A percentile compares a stretch with the other conserved stretches of the same genome.
Evolutionary conservation across 1,284 basidiomycete genomes (phyloP).

Genomic region (Phylloboletellus chloephorus): DNA sequence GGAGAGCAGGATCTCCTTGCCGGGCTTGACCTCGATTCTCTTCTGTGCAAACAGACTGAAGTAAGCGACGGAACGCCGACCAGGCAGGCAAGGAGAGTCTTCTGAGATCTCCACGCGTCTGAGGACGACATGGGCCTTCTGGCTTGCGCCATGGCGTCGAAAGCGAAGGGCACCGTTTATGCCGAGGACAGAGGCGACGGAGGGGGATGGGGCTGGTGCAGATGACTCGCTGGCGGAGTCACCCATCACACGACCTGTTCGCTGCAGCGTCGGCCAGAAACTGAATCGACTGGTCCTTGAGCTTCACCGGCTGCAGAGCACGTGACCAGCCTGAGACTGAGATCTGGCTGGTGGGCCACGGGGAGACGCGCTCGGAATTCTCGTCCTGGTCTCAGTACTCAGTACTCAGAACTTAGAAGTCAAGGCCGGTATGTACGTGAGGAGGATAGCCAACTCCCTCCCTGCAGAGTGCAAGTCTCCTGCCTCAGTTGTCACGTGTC

Average conservation of each 20-base stretch:
- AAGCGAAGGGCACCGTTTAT: constrained; percentile 51
- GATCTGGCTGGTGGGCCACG: too few relatives aligned
- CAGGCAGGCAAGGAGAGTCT: constrained; percentile 38
- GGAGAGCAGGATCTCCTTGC: constrained; percentile 59
- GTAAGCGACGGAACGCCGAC: constrained; percentile 37
- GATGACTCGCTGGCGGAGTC: constrained; percentile 29
- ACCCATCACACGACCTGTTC: constrained; percentile 24
- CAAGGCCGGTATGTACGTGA: too few relatives aligned
- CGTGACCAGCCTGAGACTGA: constrained; percentile 11
- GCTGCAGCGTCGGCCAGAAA: neutral
- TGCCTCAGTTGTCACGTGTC: constrained; percentile 26
- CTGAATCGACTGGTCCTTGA: constrained; percentile 9
- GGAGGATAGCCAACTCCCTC: too few relatives aligned
- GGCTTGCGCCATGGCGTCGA: constrained; percentile 50
- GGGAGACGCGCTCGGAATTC: too few relatives aligned
- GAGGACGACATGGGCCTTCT: constrained; percentile 55
- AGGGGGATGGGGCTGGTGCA: constrained; percentile 8
- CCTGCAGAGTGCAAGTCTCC: too few relatives aligned
- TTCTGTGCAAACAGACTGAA: constrained; percentile 62
- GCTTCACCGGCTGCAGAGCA: constrained; percentile 7
- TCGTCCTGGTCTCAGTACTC: too few relatives aligned
- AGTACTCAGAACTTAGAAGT: too few relatives aligned
- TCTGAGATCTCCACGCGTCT: constrained; percentile 49
- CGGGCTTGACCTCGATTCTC: constrained; percentile 59
- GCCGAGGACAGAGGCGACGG: constrained; percentile 47